phyloP scores from a whole-genome alignment of 2,329 filamentous ascomycete genomes.

The Gyromitra esculenta region DNA sequence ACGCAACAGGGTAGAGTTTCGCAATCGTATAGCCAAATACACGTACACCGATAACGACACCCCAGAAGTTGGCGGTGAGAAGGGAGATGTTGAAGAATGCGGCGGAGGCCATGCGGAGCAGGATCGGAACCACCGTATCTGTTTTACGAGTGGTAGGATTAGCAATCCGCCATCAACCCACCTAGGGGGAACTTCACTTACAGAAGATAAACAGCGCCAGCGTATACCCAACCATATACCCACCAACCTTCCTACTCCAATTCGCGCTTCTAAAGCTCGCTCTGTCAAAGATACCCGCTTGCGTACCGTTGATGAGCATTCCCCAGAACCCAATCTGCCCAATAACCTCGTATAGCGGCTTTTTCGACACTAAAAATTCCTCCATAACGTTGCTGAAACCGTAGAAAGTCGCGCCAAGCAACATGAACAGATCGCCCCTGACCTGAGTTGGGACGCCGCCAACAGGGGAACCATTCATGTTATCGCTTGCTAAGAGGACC shows the following conservation, averaged over 20 bases:
- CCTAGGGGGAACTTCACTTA: slow-evolving; percentile 14
- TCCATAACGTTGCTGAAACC: slow-evolving; percentile 90
- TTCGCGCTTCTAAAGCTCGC: slow-evolving; percentile 71
- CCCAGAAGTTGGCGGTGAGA: slow-evolving; percentile 96
- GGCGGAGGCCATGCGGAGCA: slow-evolving; percentile 88
- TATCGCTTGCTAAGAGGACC: slow-evolving; percentile 56
- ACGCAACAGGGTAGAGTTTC: slow-evolving; percentile 94
- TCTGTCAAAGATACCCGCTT: slow-evolving; percentile 92
- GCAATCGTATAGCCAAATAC: slow-evolving; percentile 84
- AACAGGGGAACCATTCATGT: slow-evolving; percentile 66
- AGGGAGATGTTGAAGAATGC: slow-evolving; percentile 97
- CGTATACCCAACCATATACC: slow-evolving; percentile 91
- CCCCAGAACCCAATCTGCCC: slow-evolving; percentile 90
- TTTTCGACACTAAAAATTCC: slow-evolving; percentile 89
- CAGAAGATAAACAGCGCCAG: slow-evolving; percentile 82
- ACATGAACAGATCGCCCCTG: slow-evolving; percentile 91
- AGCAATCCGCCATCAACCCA: neutral
- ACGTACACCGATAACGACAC: slow-evolving; percentile 86
- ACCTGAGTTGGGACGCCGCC: slow-evolving; percentile 71
- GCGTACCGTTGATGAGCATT: slow-evolving; percentile 88
- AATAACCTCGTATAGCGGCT: slow-evolving; percentile 90
- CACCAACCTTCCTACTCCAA: slow-evolving; percentile 75
- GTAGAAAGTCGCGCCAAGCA: slow-evolving; percentile 89
- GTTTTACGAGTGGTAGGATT: neutral
- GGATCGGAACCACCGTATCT: slow-evolving; percentile 80